Evolutionary conservation across 768 basidiomycete genomes (phyloP).

Genomic region (Kwoniella sp.): DNA sequence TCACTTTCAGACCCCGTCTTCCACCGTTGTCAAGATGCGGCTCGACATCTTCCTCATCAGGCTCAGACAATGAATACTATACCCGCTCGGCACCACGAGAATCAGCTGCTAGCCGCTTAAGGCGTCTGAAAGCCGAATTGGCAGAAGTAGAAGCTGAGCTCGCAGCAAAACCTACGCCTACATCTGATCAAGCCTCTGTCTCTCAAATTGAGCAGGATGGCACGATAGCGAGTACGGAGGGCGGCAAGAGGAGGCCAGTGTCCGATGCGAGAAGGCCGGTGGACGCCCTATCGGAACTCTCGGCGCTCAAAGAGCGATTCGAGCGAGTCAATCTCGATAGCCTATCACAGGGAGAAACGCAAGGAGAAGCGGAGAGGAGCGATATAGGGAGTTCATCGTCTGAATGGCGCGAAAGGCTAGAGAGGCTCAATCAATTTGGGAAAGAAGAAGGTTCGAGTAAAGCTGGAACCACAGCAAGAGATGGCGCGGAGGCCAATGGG

Average conservation of each 20-base stretch:
- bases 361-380: background rate
- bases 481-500: constrained; percentile 9
- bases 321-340: constrained; percentile 26
- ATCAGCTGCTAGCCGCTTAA: constrained; percentile 54
- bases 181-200: background rate
- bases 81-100: constrained; percentile 36
- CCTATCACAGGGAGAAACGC: background rate
- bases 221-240: too few species aligned
- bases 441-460: background rate
- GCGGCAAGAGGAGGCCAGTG: constrained; percentile 65
- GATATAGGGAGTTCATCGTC: background rate
- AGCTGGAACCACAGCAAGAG: background rate
- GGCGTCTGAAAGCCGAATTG: constrained; percentile 73
- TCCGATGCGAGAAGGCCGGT: constrained; percentile 26
- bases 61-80: constrained; percentile 14
- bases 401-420: constrained; percentile 13
- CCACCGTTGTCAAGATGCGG: constrained; percentile 30
- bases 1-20: constrained; percentile 42
- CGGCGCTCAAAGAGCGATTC: constrained; percentile 34
- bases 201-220: constrained; percentile 3
- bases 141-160: constrained; percentile 66
- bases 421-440: background rate
- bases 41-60: constrained; percentile 26
- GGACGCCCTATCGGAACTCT: constrained; percentile 31
- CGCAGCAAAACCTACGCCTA: background rate